Conservation (phyloP, 495 filamentous ascomycete species). For the Aspergillus sparsus region DNA sequence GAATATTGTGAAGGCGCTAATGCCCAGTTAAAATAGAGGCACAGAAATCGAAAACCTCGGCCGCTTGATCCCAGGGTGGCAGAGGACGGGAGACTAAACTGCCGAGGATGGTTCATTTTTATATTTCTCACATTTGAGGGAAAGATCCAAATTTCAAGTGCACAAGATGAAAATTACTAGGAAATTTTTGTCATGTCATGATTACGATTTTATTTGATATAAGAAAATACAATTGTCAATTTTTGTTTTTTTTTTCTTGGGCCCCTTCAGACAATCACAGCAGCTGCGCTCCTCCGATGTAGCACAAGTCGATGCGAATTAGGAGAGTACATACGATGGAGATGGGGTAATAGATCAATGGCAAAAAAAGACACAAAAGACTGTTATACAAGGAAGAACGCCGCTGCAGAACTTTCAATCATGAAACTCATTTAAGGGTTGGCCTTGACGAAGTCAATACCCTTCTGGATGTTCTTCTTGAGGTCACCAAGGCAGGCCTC, state of each 20-base stretch:
- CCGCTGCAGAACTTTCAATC: slow-evolving; percentile 28
- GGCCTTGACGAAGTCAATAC: slow-evolving; percentile 66
- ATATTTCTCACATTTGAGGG: too few relatives aligned
- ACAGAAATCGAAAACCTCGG: too few relatives aligned
- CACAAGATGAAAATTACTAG: neutral
- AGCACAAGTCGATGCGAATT: slow-evolving; percentile 22
- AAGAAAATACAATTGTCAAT: slow-evolving; percentile 20
- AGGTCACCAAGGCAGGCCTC: slow-evolving; percentile 82
- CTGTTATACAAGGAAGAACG: slow-evolving; percentile 36
- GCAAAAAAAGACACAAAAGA: slow-evolving; percentile 17
- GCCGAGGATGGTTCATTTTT: too few relatives aligned
- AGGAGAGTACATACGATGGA: slow-evolving; percentile 13
- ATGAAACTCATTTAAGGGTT: slow-evolving; percentile 59
- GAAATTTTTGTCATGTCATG: slow-evolving; percentile 19
- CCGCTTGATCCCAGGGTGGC: too few relatives aligned
- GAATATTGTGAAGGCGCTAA: too few relatives aligned
- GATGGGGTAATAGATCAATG: slow-evolving; percentile 14
- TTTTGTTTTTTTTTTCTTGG: slow-evolving; percentile 13
- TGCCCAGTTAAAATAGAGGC: too few relatives aligned
- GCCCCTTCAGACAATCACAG: slow-evolving; percentile 7
- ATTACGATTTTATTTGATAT: slow-evolving; percentile 17
- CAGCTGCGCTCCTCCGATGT: slow-evolving; percentile 29
- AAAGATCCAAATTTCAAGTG: neutral
- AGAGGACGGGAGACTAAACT: too few relatives aligned
- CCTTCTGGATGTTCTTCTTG: slow-evolving; percentile 85